phyloP scores from a whole-genome alignment of 768 basidiomycete genomes.

The Boletus vinaceobasis region DNA sequence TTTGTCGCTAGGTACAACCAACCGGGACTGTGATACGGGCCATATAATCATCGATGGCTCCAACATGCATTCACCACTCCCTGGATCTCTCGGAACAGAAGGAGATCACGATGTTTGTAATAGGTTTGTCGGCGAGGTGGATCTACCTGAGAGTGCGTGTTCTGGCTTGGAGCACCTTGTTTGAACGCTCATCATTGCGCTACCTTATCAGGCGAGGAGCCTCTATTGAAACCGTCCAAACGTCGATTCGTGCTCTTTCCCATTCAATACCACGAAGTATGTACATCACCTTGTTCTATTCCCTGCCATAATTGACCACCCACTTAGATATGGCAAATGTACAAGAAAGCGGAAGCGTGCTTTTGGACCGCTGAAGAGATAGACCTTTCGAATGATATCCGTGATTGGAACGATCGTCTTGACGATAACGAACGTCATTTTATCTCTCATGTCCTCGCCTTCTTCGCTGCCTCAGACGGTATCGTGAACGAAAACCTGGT shows the following conservation, averaged over 20 bases:
- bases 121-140: conserved; percentile 66
- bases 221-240: conserved; percentile 71
- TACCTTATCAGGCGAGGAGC: conserved; percentile 57
- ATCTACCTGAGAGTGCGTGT: conserved; percentile 54
- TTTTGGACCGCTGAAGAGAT: conserved; percentile 96
- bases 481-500: conserved; percentile 96
- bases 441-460: conserved; percentile 89
- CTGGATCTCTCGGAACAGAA: background rate
- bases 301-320: background rate
- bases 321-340: conserved; percentile 86
- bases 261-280: conserved; percentile 82
- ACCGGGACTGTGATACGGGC: background rate
- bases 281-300: background rate
- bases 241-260: conserved; percentile 91
- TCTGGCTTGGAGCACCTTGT: background rate
- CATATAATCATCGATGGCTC: background rate
- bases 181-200: background rate
- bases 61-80: background rate
- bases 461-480: conserved; percentile 94
- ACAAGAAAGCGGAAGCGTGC: conserved; percentile 92
- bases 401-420: conserved; percentile 82
- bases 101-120: background rate
- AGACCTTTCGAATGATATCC: conserved; percentile 80
- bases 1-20: conserved; percentile 7
- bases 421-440: conserved; percentile 85